Base-by-base conservation (phyloP, 208 protist species). In the Dictyostelium gargantuum region DNA sequence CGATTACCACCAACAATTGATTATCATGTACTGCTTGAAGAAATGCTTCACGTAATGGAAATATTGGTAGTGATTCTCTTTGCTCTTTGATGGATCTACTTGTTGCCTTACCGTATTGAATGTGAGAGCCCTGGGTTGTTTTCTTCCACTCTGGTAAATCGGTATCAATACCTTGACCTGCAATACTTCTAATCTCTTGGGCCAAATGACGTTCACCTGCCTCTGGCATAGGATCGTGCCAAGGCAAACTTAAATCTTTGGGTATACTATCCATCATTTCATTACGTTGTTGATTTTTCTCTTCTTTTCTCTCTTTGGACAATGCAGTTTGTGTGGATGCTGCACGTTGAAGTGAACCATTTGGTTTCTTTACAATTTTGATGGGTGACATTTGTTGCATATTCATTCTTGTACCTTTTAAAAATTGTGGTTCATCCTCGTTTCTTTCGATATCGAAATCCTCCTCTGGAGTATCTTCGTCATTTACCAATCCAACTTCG, bases 1-100 rank as follows among this genome's bases (percentile, higher is more conserved):
- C 99, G 91, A 99, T 98, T 21, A 99, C 96, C 6, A 99, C 98
- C 1, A 98, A 68, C 2, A 98, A 56, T 84, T 98, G 97, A 76
- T 98, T 95, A 11, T 98, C 93, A 21, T 77, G 35, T 15, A 98
- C 82, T 29, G 97, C 97, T 13, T 95, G 40, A 11, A 99, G 76
- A 29, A 99, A 94, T 68, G 98, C 95, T 40, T 98, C 95, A n/a
- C 97, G 94, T 48, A 98, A 96, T 68, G 95, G 94, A 95, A 97
- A 99, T 79, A 99, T 99, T 61, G 99, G 99, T 42, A 97, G 46
- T 26, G 84, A 85, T 46, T 96, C 95, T 46, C 97, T 89, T 95
- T 98, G 97, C 54, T 98, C 95, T 23, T 93, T 91, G 1, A 98
- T 98, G 4, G 94, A 93, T 76, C 76, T 63, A 15, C 91, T 95